Base-by-base conservation (phyloP, 2,329 filamentous ascomycete species). In the Fusarium napiforme region DNA sequence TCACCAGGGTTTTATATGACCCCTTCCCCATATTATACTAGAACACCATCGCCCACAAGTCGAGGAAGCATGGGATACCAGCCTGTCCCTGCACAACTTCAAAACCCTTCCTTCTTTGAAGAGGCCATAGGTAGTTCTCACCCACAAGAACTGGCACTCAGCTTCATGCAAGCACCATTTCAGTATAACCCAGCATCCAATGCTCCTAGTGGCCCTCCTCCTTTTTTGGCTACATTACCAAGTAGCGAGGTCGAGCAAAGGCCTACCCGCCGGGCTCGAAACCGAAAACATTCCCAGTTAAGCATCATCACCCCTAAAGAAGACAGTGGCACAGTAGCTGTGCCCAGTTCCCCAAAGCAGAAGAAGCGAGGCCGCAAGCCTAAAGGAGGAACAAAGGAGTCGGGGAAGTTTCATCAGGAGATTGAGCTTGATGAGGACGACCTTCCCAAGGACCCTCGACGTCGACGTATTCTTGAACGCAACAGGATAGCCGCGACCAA, bases 401-500 rank as follows among this genome's bases (percentile, higher is more conserved):
- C 34, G 21, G 57, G 37, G 8, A 74, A 64, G 26, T 43, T 37
- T 49, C 55, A 26, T 9, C 57, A 61, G 34, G 58, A 73, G 15
- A 69, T 75, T 15, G 74, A 73, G 16, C 53, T 72, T 19, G 75
- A 77, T n/a, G 72, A 76, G 19, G 73, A 76, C 18, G 70, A 71
- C 14, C 60, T 72, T 21, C 72, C 75, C 28, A 78, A 66, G 42
- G 77, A 78, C 15, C 75, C 75, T 16, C 71, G 73, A 18, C 75
- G 77, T 19, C 69, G 74, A 46, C 78, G 73, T 16, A 77, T 79
- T 37, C 72, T 81, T 28, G 79, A 81, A 64, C 79, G 79, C 15
- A 81, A 81, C 58, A 74, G 79, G 57, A 74, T 80, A 28, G 79
- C 79, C 14, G 79, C 79, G 26, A 81, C 78, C 16, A 80, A 80